Evolutionary conservation across 169 alveolate species (phyloP).

Genomic region (Plasmodium knowlesi): DNA sequence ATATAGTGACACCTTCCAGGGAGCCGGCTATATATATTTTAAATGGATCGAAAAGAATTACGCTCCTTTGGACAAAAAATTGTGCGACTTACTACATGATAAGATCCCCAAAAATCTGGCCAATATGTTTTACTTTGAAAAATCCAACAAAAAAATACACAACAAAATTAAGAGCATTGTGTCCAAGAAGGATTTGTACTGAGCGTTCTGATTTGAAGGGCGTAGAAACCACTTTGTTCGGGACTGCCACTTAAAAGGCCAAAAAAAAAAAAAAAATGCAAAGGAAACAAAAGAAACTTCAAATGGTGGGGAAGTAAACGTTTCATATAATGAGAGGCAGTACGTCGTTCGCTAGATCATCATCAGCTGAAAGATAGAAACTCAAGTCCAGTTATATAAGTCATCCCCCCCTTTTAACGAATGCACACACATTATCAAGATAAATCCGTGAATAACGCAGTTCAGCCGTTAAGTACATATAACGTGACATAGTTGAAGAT

Average conservation of each 20-base stretch:
- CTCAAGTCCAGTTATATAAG: not conserved
- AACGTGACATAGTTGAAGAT: not conserved
- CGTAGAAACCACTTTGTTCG: not conserved
- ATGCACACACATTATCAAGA: not conserved
- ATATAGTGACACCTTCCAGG: constrained; percentile 82
- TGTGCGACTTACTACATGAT: constrained; percentile 29
- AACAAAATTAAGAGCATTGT: constrained; percentile 55
- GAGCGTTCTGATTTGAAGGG: not conserved
- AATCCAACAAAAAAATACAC: constrained; percentile 39
- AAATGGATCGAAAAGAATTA: constrained; percentile 57
- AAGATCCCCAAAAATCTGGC: constrained; percentile 33
- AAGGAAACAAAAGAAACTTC: not conserved
- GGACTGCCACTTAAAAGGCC: not conserved
- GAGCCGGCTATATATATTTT: constrained; percentile 84
- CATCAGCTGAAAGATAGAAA: not conserved
- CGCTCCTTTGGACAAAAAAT: constrained; percentile 34
- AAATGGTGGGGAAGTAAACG: not conserved
- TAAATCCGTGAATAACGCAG: not conserved
- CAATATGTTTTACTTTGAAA: constrained; percentile 31
- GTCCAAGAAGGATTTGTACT: constrained; percentile 55
- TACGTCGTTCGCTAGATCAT: not conserved
- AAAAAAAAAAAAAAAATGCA: not conserved
- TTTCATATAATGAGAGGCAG: not conserved
- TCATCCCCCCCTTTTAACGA: not conserved
- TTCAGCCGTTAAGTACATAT: not conserved